Percentiles rank a stretch among this genome's conserved stretches.
Evolutionary conservation across 2,329 filamentous ascomycete genomes (phyloP).

Genomic region (Colletotrichum tofieldiae): DNA sequence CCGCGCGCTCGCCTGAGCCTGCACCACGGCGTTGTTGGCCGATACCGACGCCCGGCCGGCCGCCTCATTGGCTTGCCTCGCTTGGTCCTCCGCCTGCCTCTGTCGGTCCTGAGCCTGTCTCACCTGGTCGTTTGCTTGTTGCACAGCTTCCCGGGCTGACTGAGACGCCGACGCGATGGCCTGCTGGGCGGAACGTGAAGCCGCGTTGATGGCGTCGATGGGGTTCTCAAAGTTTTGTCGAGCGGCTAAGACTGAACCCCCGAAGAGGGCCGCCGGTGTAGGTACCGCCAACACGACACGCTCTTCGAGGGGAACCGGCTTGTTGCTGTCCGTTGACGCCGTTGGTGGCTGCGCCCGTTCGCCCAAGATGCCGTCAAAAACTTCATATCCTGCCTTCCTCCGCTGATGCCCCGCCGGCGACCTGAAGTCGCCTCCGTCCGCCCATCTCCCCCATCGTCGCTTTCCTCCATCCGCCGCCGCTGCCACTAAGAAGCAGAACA

Average conservation of each 20-base stretch:
- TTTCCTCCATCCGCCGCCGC: constrained; percentile 12
- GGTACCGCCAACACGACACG: constrained; percentile 37
- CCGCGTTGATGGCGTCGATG: constrained; percentile 36
- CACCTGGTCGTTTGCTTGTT: constrained; percentile 45
- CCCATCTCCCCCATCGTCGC: constrained; percentile 25
- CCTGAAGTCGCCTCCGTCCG: constrained; percentile 10
- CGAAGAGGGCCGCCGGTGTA: constrained; percentile 36
- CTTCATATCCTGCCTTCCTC: constrained; percentile 10
- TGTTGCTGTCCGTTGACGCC: constrained; percentile 25
- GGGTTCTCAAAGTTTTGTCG: constrained; percentile 34
- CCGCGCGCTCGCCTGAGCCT: constrained; percentile 44
- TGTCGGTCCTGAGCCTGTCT: constrained; percentile 47
- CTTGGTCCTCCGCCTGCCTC: constrained; percentile 44
- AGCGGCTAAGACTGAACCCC: not conserved
- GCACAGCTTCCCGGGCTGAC: constrained; percentile 46
- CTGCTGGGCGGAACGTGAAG: constrained; percentile 40
- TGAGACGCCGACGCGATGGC: constrained; percentile 39
- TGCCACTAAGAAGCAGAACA: constrained; percentile 13
- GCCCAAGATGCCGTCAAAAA: not conserved
- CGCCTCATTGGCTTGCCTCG: constrained; percentile 44
- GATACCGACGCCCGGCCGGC: constrained; percentile 49
- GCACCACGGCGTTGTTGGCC: constrained; percentile 41
- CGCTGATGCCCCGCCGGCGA: constrained; percentile 24
- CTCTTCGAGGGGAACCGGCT: constrained; percentile 31
- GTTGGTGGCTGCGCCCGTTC: constrained; percentile 28